A percentile compares a stretch with the other conserved stretches of the same genome.
Evolutionary conservation across 805 yeast species (phyloP).

Genomic region (Barnettozyma sp.): DNA sequence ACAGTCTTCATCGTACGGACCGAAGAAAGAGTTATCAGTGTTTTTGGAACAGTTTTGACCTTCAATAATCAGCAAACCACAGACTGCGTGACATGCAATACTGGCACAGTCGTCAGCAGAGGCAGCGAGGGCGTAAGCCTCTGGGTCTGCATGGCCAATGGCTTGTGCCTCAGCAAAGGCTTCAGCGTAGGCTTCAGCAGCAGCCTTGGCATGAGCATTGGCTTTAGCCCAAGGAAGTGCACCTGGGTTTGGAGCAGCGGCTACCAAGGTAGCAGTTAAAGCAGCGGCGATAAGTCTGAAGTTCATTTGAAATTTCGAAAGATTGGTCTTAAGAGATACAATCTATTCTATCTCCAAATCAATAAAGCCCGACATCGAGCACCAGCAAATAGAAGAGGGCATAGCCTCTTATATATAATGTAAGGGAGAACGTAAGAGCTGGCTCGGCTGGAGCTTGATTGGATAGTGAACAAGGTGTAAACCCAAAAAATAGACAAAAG

Average conservation of each 20-base stretch:
- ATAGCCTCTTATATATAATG: no score
- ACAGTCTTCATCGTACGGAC: slow-evolving; percentile 21
- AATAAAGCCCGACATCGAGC: no score
- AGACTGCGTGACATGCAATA: slow-evolving; percentile 28
- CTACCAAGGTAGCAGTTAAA: slow-evolving; percentile 8
- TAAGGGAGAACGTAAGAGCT: no score
- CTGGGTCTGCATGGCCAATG: slow-evolving; percentile 18
- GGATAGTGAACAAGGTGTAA: no score
- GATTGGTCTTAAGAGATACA: no score
- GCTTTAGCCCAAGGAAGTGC: slow-evolving; percentile 20
- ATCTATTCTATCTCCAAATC: no score
- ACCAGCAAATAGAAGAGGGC: no score
- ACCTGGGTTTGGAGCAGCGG: slow-evolving; percentile 11
- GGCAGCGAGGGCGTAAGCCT: slow-evolving; percentile 19
- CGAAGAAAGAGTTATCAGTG: slow-evolving; percentile 19
- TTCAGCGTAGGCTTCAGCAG: slow-evolving; percentile 18
- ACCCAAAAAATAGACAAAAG: no score
- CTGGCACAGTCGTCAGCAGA: slow-evolving; percentile 24
- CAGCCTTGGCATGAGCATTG: slow-evolving; percentile 16
- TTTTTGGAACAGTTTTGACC: slow-evolving; percentile 28
- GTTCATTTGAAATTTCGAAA: slow-evolving; percentile 4
- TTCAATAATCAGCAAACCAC: slow-evolving; percentile 30
- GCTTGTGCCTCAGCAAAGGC: slow-evolving; percentile 20
- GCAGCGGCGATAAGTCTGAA: slow-evolving; percentile 4
- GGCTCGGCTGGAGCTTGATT: no score